Base-by-base conservation (phyloP, 116 monocot species). In the Posidonia oceanica region DNA sequence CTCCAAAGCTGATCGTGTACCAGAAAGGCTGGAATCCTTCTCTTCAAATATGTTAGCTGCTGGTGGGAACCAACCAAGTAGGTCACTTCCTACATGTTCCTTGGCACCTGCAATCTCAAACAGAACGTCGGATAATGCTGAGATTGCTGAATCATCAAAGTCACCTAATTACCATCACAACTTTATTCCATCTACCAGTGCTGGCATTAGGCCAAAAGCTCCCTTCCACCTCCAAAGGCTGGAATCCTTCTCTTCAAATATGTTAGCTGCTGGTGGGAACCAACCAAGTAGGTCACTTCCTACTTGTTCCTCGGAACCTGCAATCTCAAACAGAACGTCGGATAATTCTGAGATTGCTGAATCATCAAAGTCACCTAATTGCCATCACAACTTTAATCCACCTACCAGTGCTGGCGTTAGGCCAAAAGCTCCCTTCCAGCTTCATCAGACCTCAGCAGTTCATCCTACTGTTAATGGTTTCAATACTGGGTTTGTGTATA, bases 391-490 rank as follows among this genome's bases (percentile, higher is more conserved):
- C 2, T 54, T 17, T 4, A 44, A 20, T 2, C 14, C 44, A 37
- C 52, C 51, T 53, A 54, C 23, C 68, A 62, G n/a, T 17, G 41
- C 41, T 68, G 61, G 60, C 39, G 58, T 61, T 36, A 41, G 41
- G 68, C 40, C 77, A 0, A 82, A 76, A 54, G 40, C 74, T 48
- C 76, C 79, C 5, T 83, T 80, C 44, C 82, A 76, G 44, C 65
- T 59, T 54, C 71, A 80, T 53, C 80, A 67, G 64, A 88, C 61
- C 39, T 7, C 53, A 42, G 21, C 39, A 36, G 57, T 65, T 48
- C 76, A 65, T 14, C 69, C 77, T 21, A 68, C 13, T 16, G 42
- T 75, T 6, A 87, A 91, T 69, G 88, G 91, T 36, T 80, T 86
- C 61, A 79, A 57, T 61, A 15, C 52, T 69, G 55, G 80, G 21